Conservation (phyloP, 768 basidiomycete species). For the Strobilomyces dryophilus region DNA sequence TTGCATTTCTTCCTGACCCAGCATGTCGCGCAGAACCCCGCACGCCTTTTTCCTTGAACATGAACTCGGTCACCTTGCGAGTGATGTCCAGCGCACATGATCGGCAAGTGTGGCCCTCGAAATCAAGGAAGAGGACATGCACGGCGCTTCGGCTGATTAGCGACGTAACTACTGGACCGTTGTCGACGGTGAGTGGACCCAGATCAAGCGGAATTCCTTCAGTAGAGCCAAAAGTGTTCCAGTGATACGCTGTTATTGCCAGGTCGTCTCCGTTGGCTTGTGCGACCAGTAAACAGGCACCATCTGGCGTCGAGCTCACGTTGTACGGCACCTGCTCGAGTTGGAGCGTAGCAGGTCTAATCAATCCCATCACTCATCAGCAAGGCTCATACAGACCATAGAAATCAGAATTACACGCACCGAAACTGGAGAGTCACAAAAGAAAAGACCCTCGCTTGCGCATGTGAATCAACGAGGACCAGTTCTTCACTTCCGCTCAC, state of each 20-base stretch:
- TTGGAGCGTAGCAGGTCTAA: slow-evolving; percentile 44
- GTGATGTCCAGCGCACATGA: slow-evolving; percentile 44
- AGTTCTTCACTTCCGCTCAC: slow-evolving; percentile 51
- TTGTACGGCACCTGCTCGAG: slow-evolving; percentile 32
- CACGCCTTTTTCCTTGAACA: slow-evolving; percentile 13
- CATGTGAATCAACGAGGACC: slow-evolving; percentile 42
- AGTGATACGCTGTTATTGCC: slow-evolving; percentile 44
- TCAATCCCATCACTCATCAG: not conserved
- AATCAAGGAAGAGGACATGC: slow-evolving; percentile 42
- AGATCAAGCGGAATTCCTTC: slow-evolving; percentile 40
- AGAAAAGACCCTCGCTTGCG: slow-evolving; percentile 49
- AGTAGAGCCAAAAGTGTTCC: slow-evolving; percentile 52
- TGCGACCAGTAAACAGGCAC: slow-evolving; percentile 44
- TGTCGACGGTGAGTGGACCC: slow-evolving; percentile 20
- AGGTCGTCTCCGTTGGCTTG: slow-evolving; percentile 16
- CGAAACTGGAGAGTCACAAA: slow-evolving; percentile 41
- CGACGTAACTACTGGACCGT: slow-evolving; percentile 38
- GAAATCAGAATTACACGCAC: not conserved
- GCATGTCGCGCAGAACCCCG: slow-evolving; percentile 13
- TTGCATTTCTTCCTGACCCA: slow-evolving; percentile 3
- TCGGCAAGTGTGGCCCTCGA: slow-evolving; percentile 25
- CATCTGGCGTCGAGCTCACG: slow-evolving; percentile 48
- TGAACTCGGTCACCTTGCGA: not conserved
- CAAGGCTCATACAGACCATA: not conserved
- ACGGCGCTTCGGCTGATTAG: slow-evolving; percentile 38